Conservation (phyloP, 176 grass and related monocot species). For the Tillandsia fasciculata region DNA sequence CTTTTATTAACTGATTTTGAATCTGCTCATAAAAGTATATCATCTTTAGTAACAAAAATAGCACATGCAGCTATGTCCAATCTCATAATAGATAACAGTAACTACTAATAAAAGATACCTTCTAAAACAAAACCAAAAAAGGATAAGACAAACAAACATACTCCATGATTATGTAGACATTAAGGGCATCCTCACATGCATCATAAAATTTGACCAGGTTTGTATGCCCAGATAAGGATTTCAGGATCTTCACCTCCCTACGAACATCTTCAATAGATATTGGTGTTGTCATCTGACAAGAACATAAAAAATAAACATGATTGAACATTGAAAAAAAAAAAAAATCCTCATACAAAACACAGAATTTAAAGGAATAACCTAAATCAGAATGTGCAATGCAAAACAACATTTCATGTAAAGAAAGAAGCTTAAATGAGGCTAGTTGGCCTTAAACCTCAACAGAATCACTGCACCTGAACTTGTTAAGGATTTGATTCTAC, state of each 20-base stretch:
- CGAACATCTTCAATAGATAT: conserved; percentile 99
- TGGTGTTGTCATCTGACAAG: conserved; percentile 82
- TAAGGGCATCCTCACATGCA: conserved; percentile 81
- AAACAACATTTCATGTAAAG: too few relatives aligned
- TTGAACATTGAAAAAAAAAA: conserved; percentile 17
- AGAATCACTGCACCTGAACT: too few relatives aligned
- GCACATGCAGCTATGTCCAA: not conserved
- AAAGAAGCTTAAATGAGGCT: too few relatives aligned
- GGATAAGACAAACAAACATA: conserved; percentile 36
- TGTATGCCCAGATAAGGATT: conserved; percentile 80
- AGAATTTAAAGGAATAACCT: not conserved
- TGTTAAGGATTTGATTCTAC: too few relatives aligned
- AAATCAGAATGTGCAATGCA: not conserved
- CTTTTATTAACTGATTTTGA: not conserved
- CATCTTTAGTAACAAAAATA: not conserved
- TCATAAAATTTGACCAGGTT: conserved; percentile 96
- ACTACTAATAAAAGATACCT: not conserved
- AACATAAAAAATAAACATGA: conserved; percentile 7
- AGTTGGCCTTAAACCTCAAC: too few relatives aligned
- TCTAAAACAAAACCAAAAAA: not conserved
- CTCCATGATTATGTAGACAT: conserved; percentile 99
- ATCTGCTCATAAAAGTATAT: not conserved
- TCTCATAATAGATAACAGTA: not conserved
- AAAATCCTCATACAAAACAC: conserved; percentile 9
- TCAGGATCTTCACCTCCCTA: conserved; percentile 96